Evolutionary conservation across 2,329 filamentous ascomycete genomes (phyloP).

Genomic region (Ophiosphaerella herpotricha): DNA sequence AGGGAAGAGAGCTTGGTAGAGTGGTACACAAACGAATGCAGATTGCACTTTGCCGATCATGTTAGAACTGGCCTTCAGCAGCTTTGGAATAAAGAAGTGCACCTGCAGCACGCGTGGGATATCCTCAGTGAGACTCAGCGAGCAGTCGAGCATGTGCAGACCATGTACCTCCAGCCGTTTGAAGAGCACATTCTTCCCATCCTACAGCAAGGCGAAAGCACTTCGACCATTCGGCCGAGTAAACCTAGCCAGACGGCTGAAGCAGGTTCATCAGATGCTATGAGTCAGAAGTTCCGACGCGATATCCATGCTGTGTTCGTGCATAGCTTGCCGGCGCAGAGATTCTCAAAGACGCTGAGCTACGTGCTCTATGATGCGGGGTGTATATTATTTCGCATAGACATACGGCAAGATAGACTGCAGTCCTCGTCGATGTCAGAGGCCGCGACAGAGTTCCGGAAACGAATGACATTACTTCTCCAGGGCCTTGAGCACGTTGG

Average conservation of each 20-base stretch:
- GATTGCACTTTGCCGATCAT: conserved; percentile 47
- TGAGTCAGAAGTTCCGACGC: conserved; percentile 57
- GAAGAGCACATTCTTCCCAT: conserved; percentile 40
- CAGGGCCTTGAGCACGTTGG: conserved; percentile 67
- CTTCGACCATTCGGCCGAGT: conserved; percentile 39
- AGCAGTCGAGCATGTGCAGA: conserved; percentile 43
- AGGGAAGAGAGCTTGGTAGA: conserved; percentile 42
- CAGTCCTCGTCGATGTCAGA: conserved; percentile 21
- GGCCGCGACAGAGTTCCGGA: conserved; percentile 45
- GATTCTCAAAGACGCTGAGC: conserved; percentile 60
- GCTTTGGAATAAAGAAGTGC: conserved; percentile 37
- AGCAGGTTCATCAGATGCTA: conserved; percentile 19
- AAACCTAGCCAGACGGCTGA: conserved; percentile 41
- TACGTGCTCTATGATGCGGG: conserved; percentile 61
- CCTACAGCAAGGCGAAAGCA: conserved; percentile 28
- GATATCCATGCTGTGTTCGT: conserved; percentile 69
- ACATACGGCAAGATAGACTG: conserved; percentile 32
- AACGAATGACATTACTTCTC: conserved; percentile 61
- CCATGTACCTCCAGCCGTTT: conserved; percentile 44
- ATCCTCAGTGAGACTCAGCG: conserved; percentile 44
- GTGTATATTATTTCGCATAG: conserved; percentile 51
- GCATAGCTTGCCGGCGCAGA: conserved; percentile 61
- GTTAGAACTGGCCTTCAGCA: conserved; percentile 34
- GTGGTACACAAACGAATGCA: conserved; percentile 54
- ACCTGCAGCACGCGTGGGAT: conserved; percentile 31